Percentiles rank a stretch among this genome's conserved stretches.
Conservation (phyloP, 2,329 filamentous ascomycete species). For the Fusarium miscanthi region DNA sequence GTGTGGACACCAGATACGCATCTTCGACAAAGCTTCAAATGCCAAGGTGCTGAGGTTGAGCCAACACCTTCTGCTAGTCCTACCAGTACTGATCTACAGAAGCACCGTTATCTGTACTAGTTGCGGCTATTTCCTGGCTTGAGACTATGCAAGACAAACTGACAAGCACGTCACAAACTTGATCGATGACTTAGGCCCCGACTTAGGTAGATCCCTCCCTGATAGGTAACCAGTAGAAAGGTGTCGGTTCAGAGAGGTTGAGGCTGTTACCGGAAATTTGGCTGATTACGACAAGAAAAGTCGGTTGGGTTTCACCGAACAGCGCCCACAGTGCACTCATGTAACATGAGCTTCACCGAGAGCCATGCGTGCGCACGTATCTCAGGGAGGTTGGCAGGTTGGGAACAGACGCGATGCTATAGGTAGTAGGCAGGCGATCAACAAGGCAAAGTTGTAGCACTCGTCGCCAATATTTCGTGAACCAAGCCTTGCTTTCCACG, state of each 20-base stretch:
- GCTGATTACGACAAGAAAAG: neutral
- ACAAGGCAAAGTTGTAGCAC: neutral
- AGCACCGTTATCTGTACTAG: neutral
- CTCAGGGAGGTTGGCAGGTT: no score
- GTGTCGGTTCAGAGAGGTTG: neutral
- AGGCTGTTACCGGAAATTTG: neutral
- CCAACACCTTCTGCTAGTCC: neutral
- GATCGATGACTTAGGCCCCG: neutral
- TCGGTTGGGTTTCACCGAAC: neutral
- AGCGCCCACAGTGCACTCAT: neutral
- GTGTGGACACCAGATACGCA: neutral
- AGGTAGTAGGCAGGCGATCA: neutral
- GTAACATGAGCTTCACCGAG: neutral
- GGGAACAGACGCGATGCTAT: neutral
- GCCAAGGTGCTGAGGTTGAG: neutral
- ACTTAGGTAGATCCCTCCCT: neutral
- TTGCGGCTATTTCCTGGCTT: neutral
- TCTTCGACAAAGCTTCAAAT: conserved; percentile 2
- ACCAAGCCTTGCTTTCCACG: neutral
- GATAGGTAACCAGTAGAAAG: neutral
- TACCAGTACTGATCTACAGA: neutral
- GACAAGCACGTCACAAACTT: neutral
- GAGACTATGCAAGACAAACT: neutral
- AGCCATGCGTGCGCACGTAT: neutral
- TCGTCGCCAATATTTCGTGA: neutral